These are phyloP conservation scores for Fusarium falciforme DNA, from an alignment of 2,329 filamentous ascomycete species.

Conservation along the genomic window DNA sequence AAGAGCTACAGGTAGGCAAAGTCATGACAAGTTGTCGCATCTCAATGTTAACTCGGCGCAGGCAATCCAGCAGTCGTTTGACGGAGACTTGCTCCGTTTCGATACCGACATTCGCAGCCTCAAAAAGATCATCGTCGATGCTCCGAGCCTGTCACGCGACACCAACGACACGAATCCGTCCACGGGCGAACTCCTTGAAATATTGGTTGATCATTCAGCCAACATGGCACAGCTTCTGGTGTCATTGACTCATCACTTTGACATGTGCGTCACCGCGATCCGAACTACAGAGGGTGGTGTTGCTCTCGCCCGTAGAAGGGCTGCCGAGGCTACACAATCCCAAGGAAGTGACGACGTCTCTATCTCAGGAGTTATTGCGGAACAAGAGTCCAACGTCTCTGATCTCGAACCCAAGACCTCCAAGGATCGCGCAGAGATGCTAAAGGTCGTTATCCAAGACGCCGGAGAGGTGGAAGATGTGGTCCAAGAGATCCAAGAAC, in stretches of 20 bases:
- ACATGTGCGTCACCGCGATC: slow-evolving; percentile 91
- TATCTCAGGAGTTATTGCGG: slow-evolving; percentile 74
- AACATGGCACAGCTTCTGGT: slow-evolving; percentile 85
- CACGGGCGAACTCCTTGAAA: slow-evolving; percentile 66
- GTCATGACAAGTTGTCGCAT: not conserved
- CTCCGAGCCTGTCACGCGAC: slow-evolving; percentile 49
- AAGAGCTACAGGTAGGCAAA: slow-evolving; percentile 71
- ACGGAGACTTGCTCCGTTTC: slow-evolving; percentile 79
- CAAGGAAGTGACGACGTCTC: slow-evolving; percentile 63
- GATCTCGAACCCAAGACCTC: slow-evolving; percentile 77
- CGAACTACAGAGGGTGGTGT: slow-evolving; percentile 88
- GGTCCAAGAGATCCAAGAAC: slow-evolving; percentile 77
- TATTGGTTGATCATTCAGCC: slow-evolving; percentile 79
- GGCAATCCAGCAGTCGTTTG: slow-evolving; percentile 77
- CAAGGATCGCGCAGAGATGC: slow-evolving; percentile 83
- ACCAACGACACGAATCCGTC: slow-evolving; percentile 49
- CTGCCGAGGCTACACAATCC: slow-evolving; percentile 70
- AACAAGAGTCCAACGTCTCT: slow-evolving; percentile 63
- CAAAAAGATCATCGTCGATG: slow-evolving; percentile 65
- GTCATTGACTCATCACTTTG: slow-evolving; percentile 87
- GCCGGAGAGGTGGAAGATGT: slow-evolving; percentile 74
- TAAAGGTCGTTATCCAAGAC: slow-evolving; percentile 81
- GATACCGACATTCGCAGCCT: slow-evolving; percentile 78
- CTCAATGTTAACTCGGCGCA: slow-evolving; percentile 43
- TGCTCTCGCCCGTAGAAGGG: slow-evolving; percentile 74